Percentiles rank a stretch among this genome's conserved stretches.
Conservation (phyloP, 2,329 filamentous ascomycete genomes). For the Trichoderma sp. region DNA sequence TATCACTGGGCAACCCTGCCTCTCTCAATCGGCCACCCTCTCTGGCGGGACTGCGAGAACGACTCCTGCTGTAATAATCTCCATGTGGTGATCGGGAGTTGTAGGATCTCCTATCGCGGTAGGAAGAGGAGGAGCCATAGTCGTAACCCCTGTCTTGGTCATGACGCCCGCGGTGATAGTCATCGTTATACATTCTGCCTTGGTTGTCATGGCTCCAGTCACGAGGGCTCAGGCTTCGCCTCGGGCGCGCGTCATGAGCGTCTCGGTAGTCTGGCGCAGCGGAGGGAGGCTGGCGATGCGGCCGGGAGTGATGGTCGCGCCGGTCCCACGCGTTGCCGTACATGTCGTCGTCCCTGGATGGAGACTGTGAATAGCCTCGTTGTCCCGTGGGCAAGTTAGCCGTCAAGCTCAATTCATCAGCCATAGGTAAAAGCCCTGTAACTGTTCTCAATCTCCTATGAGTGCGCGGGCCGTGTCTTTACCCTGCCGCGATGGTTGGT, state of each 20-base stretch:
- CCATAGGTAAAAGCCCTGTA: conserved; percentile 7
- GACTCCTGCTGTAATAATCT: conserved; percentile 32
- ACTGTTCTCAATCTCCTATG: conserved; percentile 26
- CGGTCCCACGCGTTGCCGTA: conserved; percentile 34
- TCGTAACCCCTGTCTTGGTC: conserved; percentile 26
- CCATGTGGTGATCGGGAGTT: conserved; percentile 31
- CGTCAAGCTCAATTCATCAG: conserved; percentile 35
- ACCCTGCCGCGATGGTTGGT: conserved; percentile 51
- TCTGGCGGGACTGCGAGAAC: conserved; percentile 36
- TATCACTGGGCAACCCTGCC: conserved; percentile 46
- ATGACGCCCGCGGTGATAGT: conserved; percentile 29
- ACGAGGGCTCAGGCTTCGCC: conserved; percentile 27
- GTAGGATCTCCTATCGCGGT: conserved; percentile 20
- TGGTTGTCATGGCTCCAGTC: conserved; percentile 35
- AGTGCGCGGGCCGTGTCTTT: conserved; percentile 42
- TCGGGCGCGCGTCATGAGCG: conserved; percentile 30
- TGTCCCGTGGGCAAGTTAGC: conserved; percentile 48
- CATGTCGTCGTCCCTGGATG: conserved; percentile 38
- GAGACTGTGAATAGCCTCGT: conserved; percentile 46
- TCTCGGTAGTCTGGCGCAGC: conserved; percentile 29
- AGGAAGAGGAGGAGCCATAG: conserved; percentile 22
- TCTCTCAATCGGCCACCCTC: conserved; percentile 39
- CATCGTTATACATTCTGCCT: conserved; percentile 41
- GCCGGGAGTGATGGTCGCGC: conserved; percentile 30
- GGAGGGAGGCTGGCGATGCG: conserved; percentile 29